Percentiles rank a stretch among this genome's conserved stretches.
Evolutionary conservation across 495 filamentous ascomycete species (phyloP).

Genomic region (Mytilinidion resinicola): DNA sequence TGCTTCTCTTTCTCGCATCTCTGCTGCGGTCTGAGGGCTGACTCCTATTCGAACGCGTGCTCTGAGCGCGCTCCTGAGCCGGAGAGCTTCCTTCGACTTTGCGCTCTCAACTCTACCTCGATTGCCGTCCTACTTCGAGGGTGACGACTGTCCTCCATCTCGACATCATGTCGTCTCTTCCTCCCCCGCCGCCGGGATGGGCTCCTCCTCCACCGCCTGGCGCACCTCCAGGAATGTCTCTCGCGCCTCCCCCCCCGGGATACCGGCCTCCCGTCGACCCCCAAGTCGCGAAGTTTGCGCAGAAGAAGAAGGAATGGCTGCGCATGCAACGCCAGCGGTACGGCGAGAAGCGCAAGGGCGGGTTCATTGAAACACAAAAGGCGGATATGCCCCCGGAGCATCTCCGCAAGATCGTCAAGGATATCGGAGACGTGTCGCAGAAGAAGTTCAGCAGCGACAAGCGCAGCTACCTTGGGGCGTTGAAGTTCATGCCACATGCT

Average conservation of each 20-base stretch:
- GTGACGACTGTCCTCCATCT: background rate
- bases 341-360: constrained; percentile 91
- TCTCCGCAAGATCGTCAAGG: constrained; percentile 94
- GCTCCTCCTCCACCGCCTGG: constrained; percentile 64
- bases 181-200: constrained; percentile 71
- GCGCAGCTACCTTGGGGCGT: constrained; percentile 89
- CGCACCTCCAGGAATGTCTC: constrained; percentile 69
- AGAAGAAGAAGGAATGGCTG: constrained; percentile 99
- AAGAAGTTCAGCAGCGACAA: constrained; percentile 99
- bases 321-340: constrained; percentile 88
- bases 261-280: constrained; percentile 80
- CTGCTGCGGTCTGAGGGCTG: background rate
- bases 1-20: background rate
- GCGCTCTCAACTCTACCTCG: background rate
- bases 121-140: background rate
- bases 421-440: constrained; percentile 98
- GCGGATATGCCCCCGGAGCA: constrained; percentile 98
- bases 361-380: constrained; percentile 96
- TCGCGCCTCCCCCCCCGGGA: constrained; percentile 82
- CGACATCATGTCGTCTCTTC: constrained; percentile 67
- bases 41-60: background rate
- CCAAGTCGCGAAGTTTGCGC: constrained; percentile 86
- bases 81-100: background rate
- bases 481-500: constrained; percentile 99
- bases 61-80: background rate